Evolutionary conservation across 1,284 basidiomycete genomes (phyloP).

Genomic region (Takashimella tepidaria): DNA sequence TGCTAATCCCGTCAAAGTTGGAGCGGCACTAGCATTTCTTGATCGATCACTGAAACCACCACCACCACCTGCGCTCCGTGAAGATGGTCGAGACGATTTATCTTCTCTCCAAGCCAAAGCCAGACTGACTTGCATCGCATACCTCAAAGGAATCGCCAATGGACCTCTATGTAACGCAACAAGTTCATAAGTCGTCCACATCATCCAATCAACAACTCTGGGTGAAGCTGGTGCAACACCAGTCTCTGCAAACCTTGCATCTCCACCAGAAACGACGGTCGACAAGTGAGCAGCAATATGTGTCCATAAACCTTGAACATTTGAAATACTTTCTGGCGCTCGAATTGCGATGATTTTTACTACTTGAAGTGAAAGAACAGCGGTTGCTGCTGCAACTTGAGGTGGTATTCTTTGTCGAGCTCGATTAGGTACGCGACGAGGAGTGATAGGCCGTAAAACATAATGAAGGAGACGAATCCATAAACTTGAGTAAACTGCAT

Average conservation of each 20-base stretch:
- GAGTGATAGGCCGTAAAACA: conserved; percentile 44
- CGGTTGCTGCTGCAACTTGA: conserved; percentile 12
- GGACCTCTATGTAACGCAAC: conserved; percentile 61
- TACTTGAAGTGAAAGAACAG: conserved; percentile 58
- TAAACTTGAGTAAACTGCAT: conserved; percentile 51
- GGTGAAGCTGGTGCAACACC: conserved; percentile 5
- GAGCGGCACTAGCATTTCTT: conserved; percentile 12
- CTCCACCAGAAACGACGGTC: conserved; percentile 16
- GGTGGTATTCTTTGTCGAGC: conserved; percentile 1
- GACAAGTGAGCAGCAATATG: conserved; percentile 25
- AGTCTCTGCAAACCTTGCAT: conserved; percentile 19
- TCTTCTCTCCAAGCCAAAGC: conserved; percentile 11
- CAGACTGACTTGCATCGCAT: conserved; percentile 52
- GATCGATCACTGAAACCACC: background rate
- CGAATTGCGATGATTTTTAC: conserved; percentile 65
- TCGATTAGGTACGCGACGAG: conserved; percentile 48
- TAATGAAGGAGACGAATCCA: conserved; percentile 66
- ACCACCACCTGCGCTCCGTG: too few species aligned
- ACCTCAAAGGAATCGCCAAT: conserved; percentile 60
- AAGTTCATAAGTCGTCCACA: conserved; percentile 69
- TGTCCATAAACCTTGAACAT: conserved; percentile 33
- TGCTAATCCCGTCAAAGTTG: conserved; percentile 10
- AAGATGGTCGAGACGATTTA: conserved; percentile 9
- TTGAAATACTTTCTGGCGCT: conserved; percentile 45
- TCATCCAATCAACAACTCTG: conserved; percentile 58